A percentile compares a stretch with the other conserved stretches of the same genome.
Conservation (phyloP, 1,284 basidiomycete genomes). For the Mycena sp. region DNA sequence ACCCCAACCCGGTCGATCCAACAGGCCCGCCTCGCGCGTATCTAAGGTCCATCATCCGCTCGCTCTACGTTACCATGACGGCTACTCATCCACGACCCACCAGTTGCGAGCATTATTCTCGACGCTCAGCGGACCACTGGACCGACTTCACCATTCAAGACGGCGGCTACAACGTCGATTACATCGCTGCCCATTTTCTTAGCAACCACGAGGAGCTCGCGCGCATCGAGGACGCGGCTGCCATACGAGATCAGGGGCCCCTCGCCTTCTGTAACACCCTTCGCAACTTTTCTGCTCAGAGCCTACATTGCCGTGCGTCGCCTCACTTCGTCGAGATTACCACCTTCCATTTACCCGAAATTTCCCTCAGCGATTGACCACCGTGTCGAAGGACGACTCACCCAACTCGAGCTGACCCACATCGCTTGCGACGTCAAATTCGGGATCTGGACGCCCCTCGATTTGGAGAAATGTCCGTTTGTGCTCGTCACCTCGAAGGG, state of each 20-base stretch:
- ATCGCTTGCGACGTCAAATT: too few relatives aligned
- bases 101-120: background rate
- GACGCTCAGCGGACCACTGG: background rate
- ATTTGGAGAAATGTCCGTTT: too few relatives aligned
- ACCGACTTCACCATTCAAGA: background rate
- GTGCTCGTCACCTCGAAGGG: too few relatives aligned
- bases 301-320: background rate
- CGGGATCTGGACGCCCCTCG: too few relatives aligned
- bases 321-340: too few relatives aligned
- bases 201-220: background rate
- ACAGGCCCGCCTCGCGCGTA: background rate
- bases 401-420: too few relatives aligned
- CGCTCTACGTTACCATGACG: too few relatives aligned
- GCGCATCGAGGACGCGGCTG: background rate
- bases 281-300: background rate
- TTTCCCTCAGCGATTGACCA: too few relatives aligned
- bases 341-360: too few relatives aligned
- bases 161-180: background rate
- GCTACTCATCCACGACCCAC: background rate
- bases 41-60: background rate
- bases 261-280: background rate
- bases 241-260: background rate
- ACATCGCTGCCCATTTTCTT: background rate
- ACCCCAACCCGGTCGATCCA: background rate
- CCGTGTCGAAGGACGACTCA: too few relatives aligned